A percentile compares a stretch with the other conserved stretches of the same genome.
These are phyloP conservation scores for Helianthus annuus DNA, from an alignment of 129 eudicot genomes.

Conservation along the genomic window DNA sequence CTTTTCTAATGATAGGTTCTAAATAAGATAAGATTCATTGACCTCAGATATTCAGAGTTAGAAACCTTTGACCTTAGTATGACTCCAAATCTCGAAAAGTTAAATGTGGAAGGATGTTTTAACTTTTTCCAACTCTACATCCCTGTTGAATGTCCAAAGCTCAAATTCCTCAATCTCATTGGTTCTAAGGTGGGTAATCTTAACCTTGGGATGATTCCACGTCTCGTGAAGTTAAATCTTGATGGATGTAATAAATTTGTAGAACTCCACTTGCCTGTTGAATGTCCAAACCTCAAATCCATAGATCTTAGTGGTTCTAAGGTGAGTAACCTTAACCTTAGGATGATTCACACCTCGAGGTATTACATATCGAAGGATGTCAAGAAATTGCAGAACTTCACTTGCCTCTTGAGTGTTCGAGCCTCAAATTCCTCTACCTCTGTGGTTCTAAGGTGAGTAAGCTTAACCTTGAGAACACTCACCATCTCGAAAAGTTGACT, in stretches of 20 bases:
- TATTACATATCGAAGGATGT: background rate
- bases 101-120: background rate
- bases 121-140: too few species aligned
- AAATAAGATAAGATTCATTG: background rate
- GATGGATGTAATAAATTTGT: background rate
- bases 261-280: background rate
- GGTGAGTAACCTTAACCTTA: background rate
- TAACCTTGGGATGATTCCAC: background rate
- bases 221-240: background rate
- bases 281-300: slow-evolving; percentile 1
- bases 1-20: background rate
- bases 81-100: background rate
- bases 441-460: background rate
- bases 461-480: background rate
- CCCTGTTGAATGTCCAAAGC: too few species aligned
- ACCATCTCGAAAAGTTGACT: background rate
- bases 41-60: background rate
- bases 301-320: background rate
- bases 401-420: background rate
- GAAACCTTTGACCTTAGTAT: background rate
- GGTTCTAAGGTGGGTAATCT: background rate
- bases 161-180: too few species aligned
- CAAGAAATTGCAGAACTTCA: background rate
- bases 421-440: background rate
- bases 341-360: background rate